Evolutionary conservation across 1,284 basidiomycete species (phyloP), one percentile per base, ranked within the genome.

Genomic region (Ganoderma meredithae): DNA sequence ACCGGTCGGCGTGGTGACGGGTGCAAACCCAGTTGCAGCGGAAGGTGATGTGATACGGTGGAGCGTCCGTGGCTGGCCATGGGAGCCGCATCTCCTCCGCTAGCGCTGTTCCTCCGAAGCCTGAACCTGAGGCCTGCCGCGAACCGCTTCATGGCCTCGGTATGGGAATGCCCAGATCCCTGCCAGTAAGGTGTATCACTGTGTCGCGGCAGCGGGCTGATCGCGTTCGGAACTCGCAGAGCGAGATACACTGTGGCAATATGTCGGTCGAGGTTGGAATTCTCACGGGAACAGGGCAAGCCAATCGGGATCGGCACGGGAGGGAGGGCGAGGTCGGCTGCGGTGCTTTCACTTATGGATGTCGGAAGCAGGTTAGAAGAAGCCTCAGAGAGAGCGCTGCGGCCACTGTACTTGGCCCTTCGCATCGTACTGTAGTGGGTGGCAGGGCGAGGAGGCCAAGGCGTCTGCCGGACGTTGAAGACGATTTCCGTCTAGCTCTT

Each of bases 211-310:
- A 55, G 9, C 33, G 25, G 27, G 9, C 17, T 15, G 25, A 1
- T 1, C 41, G 41, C 41, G 13, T 41, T 36, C 36, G 22, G 52
- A 25, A 31, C 52, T 10, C 25, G 27, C 12, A 9, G 52, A 53
- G 12, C 19, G 49, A 25, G 22, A 22, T 15, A n/a, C 44, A 19
- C 44, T 22, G 44, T 19, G 15, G 17, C 22, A 19, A n/a, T n/a
- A n/a, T n/a, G n/a, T n/a, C n/a, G n/a, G 44, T 17, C 40, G 40
- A 36, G 33, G 33, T 12, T 41, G 41, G 22, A n/a, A 19, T 19
- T 55, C 53, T 55, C 53, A 55, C 53, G 55, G 31, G 55, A 58
- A 58, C 33, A 39, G 27, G 27, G 15, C 52, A 6, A n/a, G 8
- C 6, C 19, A 36, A 12, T 36, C 53, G 55, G 33, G 55, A 39